Conservation (phyloP, 495 filamentous ascomycete species). For the Patellaria atrata region DNA sequence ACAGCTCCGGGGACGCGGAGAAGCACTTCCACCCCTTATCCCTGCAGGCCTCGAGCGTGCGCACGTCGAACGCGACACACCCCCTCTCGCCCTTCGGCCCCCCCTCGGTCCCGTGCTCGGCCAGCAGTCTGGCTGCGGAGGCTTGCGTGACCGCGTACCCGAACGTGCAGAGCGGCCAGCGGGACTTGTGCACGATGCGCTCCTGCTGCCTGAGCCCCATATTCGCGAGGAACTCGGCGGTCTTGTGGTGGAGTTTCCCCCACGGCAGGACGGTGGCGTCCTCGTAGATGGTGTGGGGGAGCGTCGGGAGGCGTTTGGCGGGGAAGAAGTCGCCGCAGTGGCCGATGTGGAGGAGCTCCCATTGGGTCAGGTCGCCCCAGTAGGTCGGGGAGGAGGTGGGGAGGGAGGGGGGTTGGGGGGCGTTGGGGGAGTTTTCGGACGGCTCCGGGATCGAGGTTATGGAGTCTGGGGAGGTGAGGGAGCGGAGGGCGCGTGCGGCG, state of each 20-base stretch:
- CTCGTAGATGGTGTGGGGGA: conserved; percentile 11
- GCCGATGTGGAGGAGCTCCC: conserved; percentile 32
- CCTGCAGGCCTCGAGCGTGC: conserved; percentile 23
- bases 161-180: conserved; percentile 33
- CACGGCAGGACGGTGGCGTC: conserved; percentile 18
- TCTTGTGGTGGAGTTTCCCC: conserved; percentile 12
- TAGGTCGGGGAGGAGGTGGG: conserved; percentile 8
- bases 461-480: conserved; percentile 10
- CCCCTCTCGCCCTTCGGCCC: conserved; percentile 8
- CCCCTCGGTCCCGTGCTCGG: conserved; percentile 12
- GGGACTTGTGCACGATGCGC: conserved; percentile 28
- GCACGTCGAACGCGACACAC: conserved; percentile 22
- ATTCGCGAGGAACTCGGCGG: conserved; percentile 9
- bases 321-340: conserved; percentile 29
- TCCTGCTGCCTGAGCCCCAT: conserved; percentile 17
- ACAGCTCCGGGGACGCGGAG: conserved; percentile 21
- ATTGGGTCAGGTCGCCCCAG: conserved; percentile 19
- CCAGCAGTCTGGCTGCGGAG: conserved; percentile 15
- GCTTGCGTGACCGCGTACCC: conserved; percentile 30
- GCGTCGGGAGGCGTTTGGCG: conserved; percentile 10
- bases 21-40: conserved; percentile 21
- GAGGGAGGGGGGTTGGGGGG: background rate
- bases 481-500: conserved; percentile 17
- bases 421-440: background rate
- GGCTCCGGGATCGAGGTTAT: conserved; percentile 1